These are phyloP conservation scores for Cordyceps sp. DNA, from an alignment of 2,329 filamentous ascomycete genomes.

Conservation along the genomic window DNA sequence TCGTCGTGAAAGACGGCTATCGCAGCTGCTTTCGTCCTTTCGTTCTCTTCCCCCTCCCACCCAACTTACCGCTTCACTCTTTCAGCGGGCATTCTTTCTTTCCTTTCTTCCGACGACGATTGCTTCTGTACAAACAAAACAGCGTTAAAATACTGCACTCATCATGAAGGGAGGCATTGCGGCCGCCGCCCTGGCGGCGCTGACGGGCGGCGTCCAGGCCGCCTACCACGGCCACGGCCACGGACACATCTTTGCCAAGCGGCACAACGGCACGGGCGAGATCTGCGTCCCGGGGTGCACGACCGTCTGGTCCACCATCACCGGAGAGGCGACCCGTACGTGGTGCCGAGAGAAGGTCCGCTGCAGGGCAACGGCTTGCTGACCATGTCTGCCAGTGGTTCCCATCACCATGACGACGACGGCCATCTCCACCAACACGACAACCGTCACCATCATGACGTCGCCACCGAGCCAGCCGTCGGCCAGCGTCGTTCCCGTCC, in stretches of 20 bases:
- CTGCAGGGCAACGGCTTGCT: slow-evolving; percentile 2
- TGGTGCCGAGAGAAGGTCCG: slow-evolving; percentile 4
- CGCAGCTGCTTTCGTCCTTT: slow-evolving; percentile 31
- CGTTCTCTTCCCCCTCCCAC: slow-evolving; percentile 20
- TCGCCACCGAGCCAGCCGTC: slow-evolving; percentile 8
- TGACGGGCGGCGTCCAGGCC: slow-evolving; percentile 38
- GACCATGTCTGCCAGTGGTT: slow-evolving; percentile 16
- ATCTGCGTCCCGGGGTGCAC: slow-evolving; percentile 49
- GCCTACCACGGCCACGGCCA: slow-evolving; percentile 46
- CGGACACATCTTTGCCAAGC: slow-evolving; percentile 41
- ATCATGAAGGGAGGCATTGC: slow-evolving; percentile 63
- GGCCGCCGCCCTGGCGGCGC: slow-evolving; percentile 45
- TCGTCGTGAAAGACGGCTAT: slow-evolving; percentile 33
- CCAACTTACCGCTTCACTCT: slow-evolving; percentile 61
- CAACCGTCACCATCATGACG: slow-evolving; percentile 5
- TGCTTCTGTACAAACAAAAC: background rate
- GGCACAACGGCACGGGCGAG: slow-evolving; percentile 20
- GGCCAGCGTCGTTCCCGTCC: no score
- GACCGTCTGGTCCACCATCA: slow-evolving; percentile 57
- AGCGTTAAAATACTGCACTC: slow-evolving; percentile 5
- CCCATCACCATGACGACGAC: slow-evolving; percentile 12
- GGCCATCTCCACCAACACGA: slow-evolving; percentile 8
- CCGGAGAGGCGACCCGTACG: slow-evolving; percentile 49
- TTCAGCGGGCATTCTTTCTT: slow-evolving; percentile 69
- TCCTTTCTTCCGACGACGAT: slow-evolving; percentile 2